Conservation (phyloP, 108 stramenopile species). For the Epithemia pelagica region DNA sequence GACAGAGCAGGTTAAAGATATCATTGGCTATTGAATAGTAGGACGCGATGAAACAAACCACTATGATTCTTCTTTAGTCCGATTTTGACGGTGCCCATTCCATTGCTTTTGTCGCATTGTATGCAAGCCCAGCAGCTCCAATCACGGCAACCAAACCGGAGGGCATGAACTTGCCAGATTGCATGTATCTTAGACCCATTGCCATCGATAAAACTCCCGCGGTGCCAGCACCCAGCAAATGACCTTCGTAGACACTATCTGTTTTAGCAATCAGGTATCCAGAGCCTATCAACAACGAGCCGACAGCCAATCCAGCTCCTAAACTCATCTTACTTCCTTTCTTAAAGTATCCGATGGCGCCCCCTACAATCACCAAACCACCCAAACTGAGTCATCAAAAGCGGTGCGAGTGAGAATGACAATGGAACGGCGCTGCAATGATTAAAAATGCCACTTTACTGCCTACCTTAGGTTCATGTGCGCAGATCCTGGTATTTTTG, state of each 20-base stretch:
- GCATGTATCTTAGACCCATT: slow-evolving; percentile 64
- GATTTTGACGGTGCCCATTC: slow-evolving; percentile 39
- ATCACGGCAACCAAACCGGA: slow-evolving; percentile 45
- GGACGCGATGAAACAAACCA: neutral
- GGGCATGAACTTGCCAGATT: slow-evolving; percentile 74
- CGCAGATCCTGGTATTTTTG: slow-evolving; percentile 59
- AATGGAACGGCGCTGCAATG: neutral
- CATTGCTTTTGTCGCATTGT: slow-evolving; percentile 41
- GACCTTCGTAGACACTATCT: slow-evolving; percentile 57
- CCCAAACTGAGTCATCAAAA: slow-evolving; percentile 25
- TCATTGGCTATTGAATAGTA: slow-evolving; percentile 10
- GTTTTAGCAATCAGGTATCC: slow-evolving; percentile 57
- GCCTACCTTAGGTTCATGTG: slow-evolving; percentile 45
- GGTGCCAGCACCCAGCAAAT: slow-evolving; percentile 55
- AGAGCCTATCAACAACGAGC: slow-evolving; percentile 49
- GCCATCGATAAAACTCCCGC: slow-evolving; percentile 47
- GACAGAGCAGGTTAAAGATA: slow-evolving; percentile 51
- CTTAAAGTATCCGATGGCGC: slow-evolving; percentile 51
- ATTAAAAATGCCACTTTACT: neutral
- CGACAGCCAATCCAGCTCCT: slow-evolving; percentile 50
- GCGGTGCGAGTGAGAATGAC: neutral
- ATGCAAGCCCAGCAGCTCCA: slow-evolving; percentile 38
- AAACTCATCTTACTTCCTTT: slow-evolving; percentile 33
- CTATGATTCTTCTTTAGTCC: neutral
- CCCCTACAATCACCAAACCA: slow-evolving; percentile 50